Percentiles rank a stretch among this genome's conserved stretches.
These are phyloP conservation scores for Meredithiella fracta DNA, from an alignment of 2,329 filamentous ascomycete species.

Conservation along the genomic window DNA sequence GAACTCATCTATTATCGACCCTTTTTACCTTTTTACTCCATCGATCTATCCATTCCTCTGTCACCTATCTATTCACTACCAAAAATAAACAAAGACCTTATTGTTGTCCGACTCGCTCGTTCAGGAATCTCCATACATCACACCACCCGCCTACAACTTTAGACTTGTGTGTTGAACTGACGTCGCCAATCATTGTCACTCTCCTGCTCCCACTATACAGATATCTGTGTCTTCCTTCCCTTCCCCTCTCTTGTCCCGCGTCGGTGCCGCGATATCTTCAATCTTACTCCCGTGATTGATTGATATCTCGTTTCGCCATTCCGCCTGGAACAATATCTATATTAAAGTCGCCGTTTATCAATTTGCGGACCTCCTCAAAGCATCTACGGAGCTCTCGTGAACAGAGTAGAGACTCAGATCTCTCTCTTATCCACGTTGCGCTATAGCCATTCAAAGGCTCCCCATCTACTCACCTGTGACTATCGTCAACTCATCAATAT, in stretches of 20 bases:
- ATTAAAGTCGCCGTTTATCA: background rate
- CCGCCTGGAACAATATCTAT: background rate
- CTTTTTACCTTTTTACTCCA: too few species aligned
- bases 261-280: constrained; percentile 10
- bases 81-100: background rate
- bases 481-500: background rate
- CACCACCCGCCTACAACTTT: too few species aligned
- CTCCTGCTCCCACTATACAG: background rate
- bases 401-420: constrained; percentile 5
- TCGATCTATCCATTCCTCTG: too few species aligned
- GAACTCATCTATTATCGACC: too few species aligned
- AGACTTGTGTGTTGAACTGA: too few species aligned
- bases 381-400: constrained; percentile 1
- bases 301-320: constrained; percentile 5
- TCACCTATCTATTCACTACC: background rate
- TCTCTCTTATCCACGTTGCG: constrained; percentile 5
- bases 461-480: background rate
- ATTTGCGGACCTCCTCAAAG: background rate
- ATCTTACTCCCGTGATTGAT: constrained; percentile 1
- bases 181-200: too few species aligned
- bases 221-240: background rate
- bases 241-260: background rate
- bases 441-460: constrained; percentile 1
- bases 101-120: too few species aligned
- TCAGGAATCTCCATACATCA: too few species aligned